phyloP scores from a whole-genome alignment of 306 rosid species.

The Senna tora region DNA sequence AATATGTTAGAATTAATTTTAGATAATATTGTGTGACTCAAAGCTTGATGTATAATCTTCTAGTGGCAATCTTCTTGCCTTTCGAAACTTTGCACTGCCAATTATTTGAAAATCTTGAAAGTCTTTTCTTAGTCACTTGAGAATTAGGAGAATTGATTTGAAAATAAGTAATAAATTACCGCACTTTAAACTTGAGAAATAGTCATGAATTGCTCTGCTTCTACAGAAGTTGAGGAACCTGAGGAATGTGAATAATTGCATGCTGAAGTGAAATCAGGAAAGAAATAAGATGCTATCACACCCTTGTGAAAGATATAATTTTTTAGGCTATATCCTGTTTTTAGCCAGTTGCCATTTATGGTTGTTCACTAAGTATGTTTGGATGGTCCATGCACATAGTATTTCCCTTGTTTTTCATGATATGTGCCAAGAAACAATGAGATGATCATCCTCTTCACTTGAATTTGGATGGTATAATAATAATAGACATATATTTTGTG shows the following conservation, averaged over 20 bases:
- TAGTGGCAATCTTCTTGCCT: not conserved
- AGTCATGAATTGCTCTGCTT: not conserved
- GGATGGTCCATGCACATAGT: not conserved
- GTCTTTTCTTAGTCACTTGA: not conserved
- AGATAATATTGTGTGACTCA: not conserved
- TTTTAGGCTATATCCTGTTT: not conserved
- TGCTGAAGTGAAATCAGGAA: not conserved
- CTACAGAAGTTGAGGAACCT: not conserved
- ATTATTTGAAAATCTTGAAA: not conserved
- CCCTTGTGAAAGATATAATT: not conserved
- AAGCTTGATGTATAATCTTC: not conserved
- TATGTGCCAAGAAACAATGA: conserved; percentile 9
- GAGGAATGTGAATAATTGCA: not conserved
- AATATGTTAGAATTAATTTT: not conserved
- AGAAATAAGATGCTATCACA: not conserved
- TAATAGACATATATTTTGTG: not conserved
- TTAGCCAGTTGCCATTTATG: not conserved
- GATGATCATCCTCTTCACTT: not conserved
- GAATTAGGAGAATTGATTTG: not conserved
- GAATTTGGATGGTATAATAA: not conserved
- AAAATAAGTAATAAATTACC: not conserved
- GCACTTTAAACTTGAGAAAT: not conserved
- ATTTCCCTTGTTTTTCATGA: not conserved
- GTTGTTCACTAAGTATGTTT: conserved; percentile 1
- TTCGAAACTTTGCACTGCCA: not conserved